phyloP scores from a whole-genome alignment of 352 stramenopile genomes.

The Phytophthora citrophthora region DNA sequence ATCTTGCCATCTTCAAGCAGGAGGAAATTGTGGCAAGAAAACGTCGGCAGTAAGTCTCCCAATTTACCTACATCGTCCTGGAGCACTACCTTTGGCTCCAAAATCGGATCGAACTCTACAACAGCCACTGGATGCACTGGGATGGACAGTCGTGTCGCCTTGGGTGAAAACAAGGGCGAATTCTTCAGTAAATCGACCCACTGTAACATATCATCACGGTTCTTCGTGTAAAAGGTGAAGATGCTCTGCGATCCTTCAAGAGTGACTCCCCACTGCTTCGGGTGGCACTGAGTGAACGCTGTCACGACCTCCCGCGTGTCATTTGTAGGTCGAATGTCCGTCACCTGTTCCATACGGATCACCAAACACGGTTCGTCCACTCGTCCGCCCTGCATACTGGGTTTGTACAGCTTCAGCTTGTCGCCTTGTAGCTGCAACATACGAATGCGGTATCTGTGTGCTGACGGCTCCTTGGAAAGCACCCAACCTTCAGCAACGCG shows the following conservation, averaged over 20 bases:
- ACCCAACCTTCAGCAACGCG: slow-evolving; percentile 87
- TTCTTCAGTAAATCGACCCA: slow-evolving; percentile 92
- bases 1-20: slow-evolving; percentile 84
- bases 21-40: slow-evolving; percentile 73
- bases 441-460: slow-evolving; percentile 76
- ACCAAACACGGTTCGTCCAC: slow-evolving; percentile 73
- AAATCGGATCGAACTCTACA: slow-evolving; percentile 71
- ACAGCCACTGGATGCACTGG: slow-evolving; percentile 81
- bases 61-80: slow-evolving; percentile 78
- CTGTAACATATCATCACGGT: slow-evolving; percentile 77
- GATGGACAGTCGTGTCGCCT: slow-evolving; percentile 69
- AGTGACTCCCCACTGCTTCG: slow-evolving; percentile 87
- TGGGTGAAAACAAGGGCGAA: slow-evolving; percentile 71
- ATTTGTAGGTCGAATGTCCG: slow-evolving; percentile 84
- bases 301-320: slow-evolving; percentile 80
- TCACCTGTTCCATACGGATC: slow-evolving; percentile 86
- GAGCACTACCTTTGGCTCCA: slow-evolving; percentile 76
- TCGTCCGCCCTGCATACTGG: slow-evolving; percentile 79
- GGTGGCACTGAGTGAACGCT: slow-evolving; percentile 82
- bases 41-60: slow-evolving; percentile 74
- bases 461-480: slow-evolving; percentile 81
- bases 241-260: slow-evolving; percentile 83
- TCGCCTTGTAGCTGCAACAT: slow-evolving; percentile 85
- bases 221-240: slow-evolving; percentile 88
- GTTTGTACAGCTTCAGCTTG: slow-evolving; percentile 86